These are phyloP conservation scores for Magnusiomyces fungicola DNA, from an alignment of 1,139 yeast genomes.

Conservation along the genomic window DNA sequence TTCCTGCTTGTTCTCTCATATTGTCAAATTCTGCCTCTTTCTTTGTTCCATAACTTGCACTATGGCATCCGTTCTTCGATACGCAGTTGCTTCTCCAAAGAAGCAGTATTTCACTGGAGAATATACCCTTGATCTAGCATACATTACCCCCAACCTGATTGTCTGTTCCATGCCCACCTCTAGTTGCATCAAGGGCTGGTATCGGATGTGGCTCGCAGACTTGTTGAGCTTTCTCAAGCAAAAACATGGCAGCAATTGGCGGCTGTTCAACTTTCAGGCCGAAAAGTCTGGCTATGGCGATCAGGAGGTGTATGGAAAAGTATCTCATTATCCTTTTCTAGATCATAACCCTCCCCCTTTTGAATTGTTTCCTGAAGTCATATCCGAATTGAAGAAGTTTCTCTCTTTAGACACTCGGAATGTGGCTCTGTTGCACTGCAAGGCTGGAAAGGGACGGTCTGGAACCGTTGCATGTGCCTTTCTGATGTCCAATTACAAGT, in stretches of 20 bases:
- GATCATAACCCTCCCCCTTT: constrained; percentile 80
- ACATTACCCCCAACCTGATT: constrained; percentile 51
- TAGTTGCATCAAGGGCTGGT: constrained; percentile 39
- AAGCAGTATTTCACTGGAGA: constrained; percentile 21
- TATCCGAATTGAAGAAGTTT: constrained; percentile 42
- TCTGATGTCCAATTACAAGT: constrained; percentile 43
- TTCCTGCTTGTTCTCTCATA: no score
- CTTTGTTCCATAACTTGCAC: constrained; percentile 23
- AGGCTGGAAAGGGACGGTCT: constrained; percentile 87
- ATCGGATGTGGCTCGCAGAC: constrained; percentile 49
- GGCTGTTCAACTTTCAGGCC: constrained; percentile 62
- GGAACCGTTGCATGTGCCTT: constrained; percentile 73
- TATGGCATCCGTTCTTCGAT: constrained; percentile 34
- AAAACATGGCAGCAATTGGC: constrained; percentile 56
- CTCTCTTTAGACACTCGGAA: constrained; percentile 33
- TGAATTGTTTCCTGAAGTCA: constrained; percentile 38
- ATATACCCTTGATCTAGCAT: constrained; percentile 49
- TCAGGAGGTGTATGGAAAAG: constrained; percentile 32
- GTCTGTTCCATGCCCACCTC: constrained; percentile 71
- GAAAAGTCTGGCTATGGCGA: constrained; percentile 47
- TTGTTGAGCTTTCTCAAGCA: constrained; percentile 44
- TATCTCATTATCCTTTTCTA: constrained; percentile 49
- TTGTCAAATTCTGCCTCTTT: no score
- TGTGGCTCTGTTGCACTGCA: constrained; percentile 75
- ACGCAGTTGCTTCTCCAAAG: constrained; percentile 23